These are phyloP conservation scores for Excoecaria agallocha DNA, from an alignment of 345 rosid species.

Conservation along the genomic window DNA sequence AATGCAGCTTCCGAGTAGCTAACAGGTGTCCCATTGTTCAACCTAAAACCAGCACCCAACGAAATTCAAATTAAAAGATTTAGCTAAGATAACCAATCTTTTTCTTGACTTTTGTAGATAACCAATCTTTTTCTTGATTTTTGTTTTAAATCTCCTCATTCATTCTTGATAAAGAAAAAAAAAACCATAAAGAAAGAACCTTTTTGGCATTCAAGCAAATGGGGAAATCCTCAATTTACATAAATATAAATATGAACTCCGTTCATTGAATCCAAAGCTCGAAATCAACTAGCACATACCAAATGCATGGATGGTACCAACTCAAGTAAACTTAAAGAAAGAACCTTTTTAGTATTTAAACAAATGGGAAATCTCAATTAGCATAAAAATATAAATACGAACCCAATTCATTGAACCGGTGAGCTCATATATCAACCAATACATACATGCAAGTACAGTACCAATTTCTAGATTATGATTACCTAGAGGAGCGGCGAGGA, in stretches of 20 bases:
- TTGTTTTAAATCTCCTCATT: neutral
- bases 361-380: neutral
- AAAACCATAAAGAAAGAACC: neutral
- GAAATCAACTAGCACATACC: neutral
- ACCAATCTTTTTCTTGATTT: too few species aligned
- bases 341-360: neutral
- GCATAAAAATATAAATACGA: too few species aligned
- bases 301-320: too few species aligned
- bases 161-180: neutral
- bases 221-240: neutral
- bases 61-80: neutral
- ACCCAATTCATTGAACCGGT: neutral
- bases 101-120: neutral
- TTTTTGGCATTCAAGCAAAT: neutral
- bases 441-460: neutral
- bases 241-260: neutral
- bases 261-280: neutral
- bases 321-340: neutral
- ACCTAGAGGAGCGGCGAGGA: conserved; percentile 78
- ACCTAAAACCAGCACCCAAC: conserved; percentile 39
- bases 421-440: neutral
- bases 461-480: neutral
- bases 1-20: conserved; percentile 46
- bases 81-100: neutral
- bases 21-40: conserved; percentile 60